phyloP scores from a whole-genome alignment of 257 asterid species.

The Voacanga thouarsii region DNA sequence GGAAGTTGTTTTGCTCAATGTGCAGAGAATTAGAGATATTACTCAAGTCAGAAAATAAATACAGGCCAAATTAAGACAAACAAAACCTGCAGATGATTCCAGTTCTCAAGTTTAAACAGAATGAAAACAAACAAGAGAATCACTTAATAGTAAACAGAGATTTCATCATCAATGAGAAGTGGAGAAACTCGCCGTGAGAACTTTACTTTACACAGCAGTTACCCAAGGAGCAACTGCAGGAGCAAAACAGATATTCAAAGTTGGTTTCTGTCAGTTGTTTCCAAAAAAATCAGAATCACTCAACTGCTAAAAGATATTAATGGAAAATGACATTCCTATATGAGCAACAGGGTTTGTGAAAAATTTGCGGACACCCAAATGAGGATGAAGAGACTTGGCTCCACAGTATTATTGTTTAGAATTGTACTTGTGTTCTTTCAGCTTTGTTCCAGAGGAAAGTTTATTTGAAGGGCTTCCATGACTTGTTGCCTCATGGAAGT shows the following conservation, averaged over 20 bases:
- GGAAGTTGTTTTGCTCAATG: not conserved
- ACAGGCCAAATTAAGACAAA: not conserved
- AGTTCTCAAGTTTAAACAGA: not conserved
- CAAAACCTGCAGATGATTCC: not conserved
- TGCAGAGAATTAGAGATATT: not conserved
- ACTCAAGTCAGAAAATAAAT: not conserved
- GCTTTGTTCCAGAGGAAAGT: not conserved
- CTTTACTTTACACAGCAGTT: not conserved
- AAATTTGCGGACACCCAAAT: not conserved
- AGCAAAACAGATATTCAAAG: not conserved
- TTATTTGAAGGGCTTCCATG: slow-evolving; percentile 1
- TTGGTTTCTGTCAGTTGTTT: not conserved
- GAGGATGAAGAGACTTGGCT: not conserved
- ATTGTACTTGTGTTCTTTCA: not conserved
- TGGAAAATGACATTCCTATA: slow-evolving; percentile 1
- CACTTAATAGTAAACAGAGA: not conserved
- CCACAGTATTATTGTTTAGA: slow-evolving; percentile 10
- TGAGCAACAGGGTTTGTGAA: not conserved
- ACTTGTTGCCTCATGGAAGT: slow-evolving; percentile 59
- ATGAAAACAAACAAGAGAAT: not conserved
- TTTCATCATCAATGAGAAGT: not conserved
- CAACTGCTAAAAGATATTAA: not conserved
- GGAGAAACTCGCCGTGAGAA: not conserved
- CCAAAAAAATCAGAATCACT: slow-evolving; percentile 13
- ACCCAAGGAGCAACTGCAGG: not conserved